These are phyloP conservation scores for Cerioporus squamosus DNA, from an alignment of 1,284 basidiomycete species.

Conservation along the genomic window DNA sequence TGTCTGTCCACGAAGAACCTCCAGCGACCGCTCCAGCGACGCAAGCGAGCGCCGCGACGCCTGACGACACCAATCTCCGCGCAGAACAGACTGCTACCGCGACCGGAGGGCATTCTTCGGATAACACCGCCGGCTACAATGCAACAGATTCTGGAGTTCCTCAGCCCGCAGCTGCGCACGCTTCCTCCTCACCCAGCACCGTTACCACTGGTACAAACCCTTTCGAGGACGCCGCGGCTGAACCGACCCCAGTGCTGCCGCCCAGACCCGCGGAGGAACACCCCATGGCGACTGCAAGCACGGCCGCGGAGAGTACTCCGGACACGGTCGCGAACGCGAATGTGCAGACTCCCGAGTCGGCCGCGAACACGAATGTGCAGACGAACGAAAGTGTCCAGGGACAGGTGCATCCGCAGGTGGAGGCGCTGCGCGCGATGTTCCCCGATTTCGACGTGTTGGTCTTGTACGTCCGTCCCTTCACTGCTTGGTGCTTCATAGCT, in stretches of 20 bases:
- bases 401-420: constrained; percentile 6
- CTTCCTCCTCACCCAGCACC: not conserved
- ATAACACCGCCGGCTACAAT: not conserved
- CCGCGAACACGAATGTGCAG: not conserved
- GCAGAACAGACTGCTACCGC: not conserved
- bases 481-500: not conserved
- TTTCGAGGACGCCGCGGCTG: constrained; percentile 4
- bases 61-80: constrained; percentile 4
- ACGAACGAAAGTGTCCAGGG: not conserved
- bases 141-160: not conserved
- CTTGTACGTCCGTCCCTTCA: constrained; percentile 50
- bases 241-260: constrained; percentile 24
- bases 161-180: not conserved
- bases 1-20: constrained; percentile 16
- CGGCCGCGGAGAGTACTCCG: not conserved
- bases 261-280: constrained; percentile 21
- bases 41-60: constrained; percentile 8
- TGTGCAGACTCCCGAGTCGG: not conserved
- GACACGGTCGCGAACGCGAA: not conserved
- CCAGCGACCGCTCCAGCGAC: not conserved
- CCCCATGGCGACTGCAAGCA: constrained; percentile 7
- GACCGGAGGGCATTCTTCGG: not conserved
- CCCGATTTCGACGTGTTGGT: constrained; percentile 76
- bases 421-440: constrained; percentile 68
- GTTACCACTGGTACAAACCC: constrained; percentile 7